Evolutionary conservation across 768 basidiomycete genomes (phyloP), one percentile per base, ranked within the genome.

Genomic region (Leccinellum rugosiceps): DNA sequence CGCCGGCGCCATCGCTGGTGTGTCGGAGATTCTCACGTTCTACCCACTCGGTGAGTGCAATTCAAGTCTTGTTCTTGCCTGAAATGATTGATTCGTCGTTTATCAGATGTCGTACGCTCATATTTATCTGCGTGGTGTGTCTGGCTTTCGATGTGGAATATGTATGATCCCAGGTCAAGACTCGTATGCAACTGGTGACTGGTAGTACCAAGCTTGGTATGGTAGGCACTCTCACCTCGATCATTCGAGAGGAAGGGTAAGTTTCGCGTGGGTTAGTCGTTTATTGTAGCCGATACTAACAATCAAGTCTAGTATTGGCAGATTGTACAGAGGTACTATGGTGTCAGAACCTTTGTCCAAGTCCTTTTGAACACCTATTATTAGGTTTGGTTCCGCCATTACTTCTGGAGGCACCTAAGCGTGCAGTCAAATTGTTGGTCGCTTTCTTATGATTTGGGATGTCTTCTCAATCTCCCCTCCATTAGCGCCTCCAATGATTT

Each of bases 171-270:
- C 68, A 94, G 91, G 94, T 98, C 70, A 98, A 99, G 77, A 99
- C 97, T 21, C 91, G 97, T 26, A 95, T 98, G 86, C 97, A 99
- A 71, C 80, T 99, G n/a, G 89, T 91, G 70, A 90, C 87, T 5
- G 92, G 92, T 3, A 92, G 90, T 74, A 75, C 80, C 34, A 73
- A 82, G 46, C 78, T 83, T 56, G 91, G 94, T 6, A 82, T 98
- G 65, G 78, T 97, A 23, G 89, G 92, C 45, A 92, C 84, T 30
- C 87, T 99, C 74, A 78, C 77, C 57, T 79, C 85, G 14, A 98
- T 99, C 68, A 76, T 99, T 25, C 85, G 81, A 53, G 80, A 92
- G 68, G 96, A 99, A 80, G 97, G 96, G 95, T 97, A 64, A 64
- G 82, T 69, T 25, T 45, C 23, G 2, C 21, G 7, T 19, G 47